These are phyloP conservation scores for Silybum marianum DNA, from an alignment of 129 eudicot genomes.

Conservation along the genomic window DNA sequence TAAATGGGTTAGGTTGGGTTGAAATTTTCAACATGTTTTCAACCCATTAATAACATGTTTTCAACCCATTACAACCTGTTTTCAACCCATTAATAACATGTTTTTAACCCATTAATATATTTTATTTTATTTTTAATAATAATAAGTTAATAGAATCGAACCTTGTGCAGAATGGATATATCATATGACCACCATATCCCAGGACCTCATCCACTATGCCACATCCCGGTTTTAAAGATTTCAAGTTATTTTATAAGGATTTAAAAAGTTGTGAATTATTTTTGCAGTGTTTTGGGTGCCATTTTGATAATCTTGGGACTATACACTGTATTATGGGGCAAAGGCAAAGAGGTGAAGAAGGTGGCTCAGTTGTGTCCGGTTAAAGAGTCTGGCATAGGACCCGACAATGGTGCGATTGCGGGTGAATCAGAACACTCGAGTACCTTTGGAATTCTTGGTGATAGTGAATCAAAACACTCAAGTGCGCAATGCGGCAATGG, in stretches of 20 bases:
- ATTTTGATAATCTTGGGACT: slow-evolving; percentile 54
- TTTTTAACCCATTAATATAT: too few species aligned
- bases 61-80: too few species aligned
- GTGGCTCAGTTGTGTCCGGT: slow-evolving; percentile 29
- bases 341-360: slow-evolving; percentile 51
- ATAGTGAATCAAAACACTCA: slow-evolving; percentile 30
- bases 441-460: slow-evolving; percentile 15
- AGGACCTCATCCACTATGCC: too few species aligned
- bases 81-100: too few species aligned
- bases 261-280: not conserved
- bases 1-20: too few species aligned
- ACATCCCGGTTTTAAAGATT: not conserved
- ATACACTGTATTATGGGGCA: slow-evolving; percentile 68
- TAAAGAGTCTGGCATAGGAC: slow-evolving; percentile 25
- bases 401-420: not conserved
- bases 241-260: not conserved
- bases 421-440: slow-evolving; percentile 18
- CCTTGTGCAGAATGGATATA: too few species aligned
- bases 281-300: slow-evolving; percentile 56
- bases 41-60: too few species aligned
- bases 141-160: too few species aligned
- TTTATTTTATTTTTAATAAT: too few species aligned
- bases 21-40: too few species aligned
- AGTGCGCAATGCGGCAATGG: slow-evolving; percentile 28
- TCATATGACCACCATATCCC: too few species aligned